A percentile compares a stretch with the other conserved stretches of the same genome.
Evolutionary conservation across 208 protist species (phyloP).

Genomic region (Acanthamoeba healyi): DNA sequence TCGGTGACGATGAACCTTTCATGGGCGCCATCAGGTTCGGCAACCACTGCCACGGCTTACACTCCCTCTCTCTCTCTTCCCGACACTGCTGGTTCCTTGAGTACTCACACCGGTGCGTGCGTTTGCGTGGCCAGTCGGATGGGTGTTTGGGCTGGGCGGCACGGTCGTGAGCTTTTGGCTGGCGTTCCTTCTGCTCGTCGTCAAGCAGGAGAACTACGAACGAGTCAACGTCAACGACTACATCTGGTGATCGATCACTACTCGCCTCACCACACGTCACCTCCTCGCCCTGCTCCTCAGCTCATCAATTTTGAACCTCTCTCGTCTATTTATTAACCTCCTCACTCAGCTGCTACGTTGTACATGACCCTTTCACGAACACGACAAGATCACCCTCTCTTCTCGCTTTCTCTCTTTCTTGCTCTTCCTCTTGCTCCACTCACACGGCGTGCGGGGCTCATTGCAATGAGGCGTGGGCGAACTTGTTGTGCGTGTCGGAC

Average conservation of each 20-base stretch:
- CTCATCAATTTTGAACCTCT: too few relatives aligned
- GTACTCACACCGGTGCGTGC: not conserved
- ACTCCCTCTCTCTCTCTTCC: too few relatives aligned
- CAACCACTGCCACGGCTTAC: not conserved
- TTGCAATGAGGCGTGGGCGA: too few relatives aligned
- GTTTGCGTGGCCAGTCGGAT: slow-evolving; percentile 21
- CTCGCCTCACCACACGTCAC: not conserved
- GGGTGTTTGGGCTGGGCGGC: slow-evolving; percentile 69
- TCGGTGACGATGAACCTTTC: slow-evolving; percentile 10
- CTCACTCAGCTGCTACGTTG: too few relatives aligned
- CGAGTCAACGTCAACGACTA: slow-evolving; percentile 55
- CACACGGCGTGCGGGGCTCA: too few relatives aligned
- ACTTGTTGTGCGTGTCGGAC: too few relatives aligned
- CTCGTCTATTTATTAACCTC: too few relatives aligned
- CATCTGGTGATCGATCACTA: not conserved
- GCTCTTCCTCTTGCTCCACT: not conserved
- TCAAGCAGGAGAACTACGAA: slow-evolving; percentile 72
- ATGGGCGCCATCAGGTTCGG: slow-evolving; percentile 54
- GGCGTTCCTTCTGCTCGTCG: slow-evolving; percentile 49
- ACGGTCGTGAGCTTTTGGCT: slow-evolving; percentile 57
- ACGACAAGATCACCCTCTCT: not conserved
- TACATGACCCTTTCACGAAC: too few relatives aligned
- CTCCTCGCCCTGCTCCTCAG: not conserved
- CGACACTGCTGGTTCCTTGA: too few relatives aligned
- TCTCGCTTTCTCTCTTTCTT: not conserved